Evolutionary conservation across 176 grass and related monocot species (phyloP).

Genomic region (Oryza meyeriana): DNA sequence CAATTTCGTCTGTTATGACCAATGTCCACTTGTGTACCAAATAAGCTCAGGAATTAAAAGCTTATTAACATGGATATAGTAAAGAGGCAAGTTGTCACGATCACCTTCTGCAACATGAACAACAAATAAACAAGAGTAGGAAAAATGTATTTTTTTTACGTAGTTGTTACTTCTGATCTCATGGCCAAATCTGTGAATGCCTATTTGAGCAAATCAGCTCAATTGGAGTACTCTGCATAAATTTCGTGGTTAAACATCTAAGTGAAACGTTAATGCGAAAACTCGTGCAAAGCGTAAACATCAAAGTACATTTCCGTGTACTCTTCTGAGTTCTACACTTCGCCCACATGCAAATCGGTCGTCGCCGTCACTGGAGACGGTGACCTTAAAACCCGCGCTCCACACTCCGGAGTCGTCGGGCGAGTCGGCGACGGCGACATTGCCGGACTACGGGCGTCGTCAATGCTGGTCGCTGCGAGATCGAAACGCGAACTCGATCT

Average conservation of each 20-base stretch:
- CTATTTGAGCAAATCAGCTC: not conserved
- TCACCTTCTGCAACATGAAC: not conserved
- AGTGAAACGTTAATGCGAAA: not conserved
- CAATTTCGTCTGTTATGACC: not conserved
- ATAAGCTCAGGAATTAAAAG: not conserved
- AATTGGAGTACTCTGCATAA: not conserved
- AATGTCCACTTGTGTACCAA: not conserved
- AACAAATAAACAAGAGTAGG: not conserved
- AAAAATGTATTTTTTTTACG: not conserved
- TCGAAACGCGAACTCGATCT: not conserved
- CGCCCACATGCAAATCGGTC: not conserved
- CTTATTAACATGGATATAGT: not conserved
- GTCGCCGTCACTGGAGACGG: conserved; percentile 18
- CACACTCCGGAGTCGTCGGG: not conserved
- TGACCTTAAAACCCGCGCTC: not conserved
- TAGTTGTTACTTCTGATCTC: too few species aligned
- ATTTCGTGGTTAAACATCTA: not conserved
- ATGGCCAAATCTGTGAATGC: not conserved
- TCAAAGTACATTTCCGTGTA: not conserved
- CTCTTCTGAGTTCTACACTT: conserved; percentile 5
- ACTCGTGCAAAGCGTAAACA: not conserved
- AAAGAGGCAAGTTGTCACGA: not conserved
- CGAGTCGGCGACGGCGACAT: not conserved
- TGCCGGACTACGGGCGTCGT: not conserved
- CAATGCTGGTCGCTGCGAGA: not conserved